Conservation (phyloP, 768 basidiomycete genomes). For the Gelatoporia subvermispora region DNA sequence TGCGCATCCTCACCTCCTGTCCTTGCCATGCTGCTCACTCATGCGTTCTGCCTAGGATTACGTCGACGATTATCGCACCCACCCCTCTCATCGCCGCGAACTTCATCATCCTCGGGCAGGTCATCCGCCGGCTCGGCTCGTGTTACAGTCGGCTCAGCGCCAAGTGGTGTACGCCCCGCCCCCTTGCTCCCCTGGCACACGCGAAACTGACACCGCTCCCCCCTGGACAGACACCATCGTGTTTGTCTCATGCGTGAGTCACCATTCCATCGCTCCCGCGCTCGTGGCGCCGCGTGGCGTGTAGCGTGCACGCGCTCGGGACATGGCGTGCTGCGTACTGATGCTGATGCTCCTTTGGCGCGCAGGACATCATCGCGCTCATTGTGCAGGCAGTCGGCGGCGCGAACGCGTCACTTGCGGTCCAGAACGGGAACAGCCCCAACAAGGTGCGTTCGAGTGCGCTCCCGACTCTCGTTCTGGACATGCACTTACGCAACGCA, state of each 20-base stretch:
- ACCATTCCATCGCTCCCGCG: neutral
- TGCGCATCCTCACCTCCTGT: slow-evolving; percentile 11
- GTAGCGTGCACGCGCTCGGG: no score
- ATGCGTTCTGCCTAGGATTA: slow-evolving; percentile 32
- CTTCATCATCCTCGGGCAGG: slow-evolving; percentile 50
- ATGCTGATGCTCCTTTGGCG: no score
- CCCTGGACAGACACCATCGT: slow-evolving; percentile 36
- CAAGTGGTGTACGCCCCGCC: slow-evolving; percentile 32
- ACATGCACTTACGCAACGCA: neutral
- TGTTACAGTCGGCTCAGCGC: slow-evolving; percentile 44
- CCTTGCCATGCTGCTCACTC: neutral
- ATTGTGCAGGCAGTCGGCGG: slow-evolving; percentile 65
- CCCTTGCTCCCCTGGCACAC: neutral
- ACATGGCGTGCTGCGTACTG: no score
- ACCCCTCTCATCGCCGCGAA: slow-evolving; percentile 55
- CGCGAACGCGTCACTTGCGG: slow-evolving; percentile 36
- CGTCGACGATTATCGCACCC: slow-evolving; percentile 49
- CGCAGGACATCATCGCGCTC: slow-evolving; percentile 52
- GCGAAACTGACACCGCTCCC: neutral
- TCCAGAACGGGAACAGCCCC: slow-evolving; percentile 15
- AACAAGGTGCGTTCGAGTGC: slow-evolving; percentile 13
- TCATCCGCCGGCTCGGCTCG: slow-evolving; percentile 40
- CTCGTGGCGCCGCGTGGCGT: neutral
- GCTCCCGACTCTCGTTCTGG: neutral
- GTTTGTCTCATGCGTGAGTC: slow-evolving; percentile 33